Base-by-base conservation (phyloP, 2,329 filamentous ascomycete species). In the Leptodontidium sp. region DNA sequence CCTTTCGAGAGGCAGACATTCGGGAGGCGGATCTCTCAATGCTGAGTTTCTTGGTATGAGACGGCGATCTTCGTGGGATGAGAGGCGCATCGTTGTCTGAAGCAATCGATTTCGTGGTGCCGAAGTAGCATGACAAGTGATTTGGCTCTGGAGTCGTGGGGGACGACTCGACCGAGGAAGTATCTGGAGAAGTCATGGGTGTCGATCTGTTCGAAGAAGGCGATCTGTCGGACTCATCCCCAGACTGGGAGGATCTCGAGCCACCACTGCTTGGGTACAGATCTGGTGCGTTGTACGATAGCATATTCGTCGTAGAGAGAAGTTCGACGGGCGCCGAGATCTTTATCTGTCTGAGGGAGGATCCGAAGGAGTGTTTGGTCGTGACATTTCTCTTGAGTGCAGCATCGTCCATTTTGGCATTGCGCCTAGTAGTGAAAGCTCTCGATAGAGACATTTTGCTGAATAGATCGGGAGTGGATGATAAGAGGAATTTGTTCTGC, bases 291-390 rank as follows among this genome's bases (percentile, higher is more conserved):
- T 95, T 95, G 86, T 97, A 97, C 8, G 93, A 94, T 65, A 98
- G 90, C 87, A 97, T 93, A 81, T 98, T 99, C 75, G 96, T 98
- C 5, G 95, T 97, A 69, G 96, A 97, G 61, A 98, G 85, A 71
- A 99, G 86, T 80, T 94, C 90, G 64, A 97, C 86, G 0, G 96
- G 96, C 2, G 86, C 88, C 1, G 96, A 99, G 78, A 99, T 99
- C 83, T 94, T 90, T 78, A 86, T 87, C 73, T 74, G 69, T 35
- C 77, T 77, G 12, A 71, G 73, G 21, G 74, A 75, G 11, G 71
- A 45, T 24, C 67, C 57, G 35, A 74, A 73, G 32, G 74, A 73
- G 24, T 74, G 72, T 65, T 77, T 78, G 2, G 75, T 74, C 12
- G 74, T 75, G 12, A 77, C 64, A 32, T 72, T 74, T 52, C 76